Evolutionary conservation across 495 filamentous ascomycete species (phyloP).

Genomic region (Tetracladium marchalianum): DNA sequence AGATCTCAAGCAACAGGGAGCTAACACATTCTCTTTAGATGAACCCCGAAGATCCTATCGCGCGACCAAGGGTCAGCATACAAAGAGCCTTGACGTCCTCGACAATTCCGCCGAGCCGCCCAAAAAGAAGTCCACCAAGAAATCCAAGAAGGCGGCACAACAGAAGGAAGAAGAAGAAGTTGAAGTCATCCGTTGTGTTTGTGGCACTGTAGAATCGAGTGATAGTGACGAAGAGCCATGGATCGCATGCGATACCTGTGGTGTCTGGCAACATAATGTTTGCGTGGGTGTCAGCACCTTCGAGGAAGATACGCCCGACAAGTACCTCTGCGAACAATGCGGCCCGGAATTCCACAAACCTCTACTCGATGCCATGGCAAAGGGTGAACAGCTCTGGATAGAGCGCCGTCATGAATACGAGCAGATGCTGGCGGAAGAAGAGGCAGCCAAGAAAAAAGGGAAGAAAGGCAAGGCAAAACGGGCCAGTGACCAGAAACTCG

Average conservation of each 20-base stretch:
- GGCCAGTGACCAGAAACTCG: slow-evolving; percentile 37
- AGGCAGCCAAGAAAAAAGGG: slow-evolving; percentile 29
- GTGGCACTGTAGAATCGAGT: slow-evolving; percentile 77
- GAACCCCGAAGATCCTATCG: slow-evolving; percentile 90
- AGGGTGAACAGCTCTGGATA: slow-evolving; percentile 84
- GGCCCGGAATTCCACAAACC: slow-evolving; percentile 69
- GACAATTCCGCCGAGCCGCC: slow-evolving; percentile 55
- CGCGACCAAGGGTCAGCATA: slow-evolving; percentile 91
- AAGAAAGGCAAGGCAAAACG: slow-evolving; percentile 43
- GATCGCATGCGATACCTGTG: slow-evolving; percentile 86
- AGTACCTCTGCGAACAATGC: slow-evolving; percentile 86
- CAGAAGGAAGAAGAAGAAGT: slow-evolving; percentile 44
- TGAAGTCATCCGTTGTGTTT: slow-evolving; percentile 84
- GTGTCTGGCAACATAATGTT: slow-evolving; percentile 92
- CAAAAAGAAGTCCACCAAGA: slow-evolving; percentile 49
- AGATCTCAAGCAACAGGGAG: background rate
- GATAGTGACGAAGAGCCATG: slow-evolving; percentile 70
- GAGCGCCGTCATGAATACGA: slow-evolving; percentile 46
- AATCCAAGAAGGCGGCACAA: slow-evolving; percentile 20
- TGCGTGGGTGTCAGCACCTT: slow-evolving; percentile 82
- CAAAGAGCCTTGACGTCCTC: slow-evolving; percentile 66
- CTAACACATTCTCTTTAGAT: slow-evolving; percentile 34
- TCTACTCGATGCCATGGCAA: slow-evolving; percentile 60
- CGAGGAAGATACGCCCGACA: slow-evolving; percentile 58
- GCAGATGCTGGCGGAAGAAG: slow-evolving; percentile 37